Percentiles rank a stretch among this genome's conserved stretches.
These are phyloP conservation scores for Metarhizium brunneum DNA, from an alignment of 2,329 filamentous ascomycete species.

Conservation along the genomic window DNA sequence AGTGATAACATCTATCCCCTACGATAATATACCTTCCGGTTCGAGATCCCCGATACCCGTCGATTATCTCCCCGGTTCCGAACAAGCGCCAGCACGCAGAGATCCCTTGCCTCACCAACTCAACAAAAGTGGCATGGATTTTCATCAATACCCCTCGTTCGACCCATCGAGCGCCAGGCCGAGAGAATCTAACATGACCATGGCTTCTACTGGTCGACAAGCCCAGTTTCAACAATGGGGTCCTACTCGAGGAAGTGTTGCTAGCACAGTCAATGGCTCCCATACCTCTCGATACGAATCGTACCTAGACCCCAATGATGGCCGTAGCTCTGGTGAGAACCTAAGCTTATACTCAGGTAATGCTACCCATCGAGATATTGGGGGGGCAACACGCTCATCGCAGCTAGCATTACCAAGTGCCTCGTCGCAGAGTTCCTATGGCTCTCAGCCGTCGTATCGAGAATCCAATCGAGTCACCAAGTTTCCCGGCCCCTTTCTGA, in stretches of 20 bases:
- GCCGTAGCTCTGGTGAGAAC: constrained; percentile 45
- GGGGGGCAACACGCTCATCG: constrained; percentile 19
- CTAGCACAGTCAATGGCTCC: constrained; percentile 38
- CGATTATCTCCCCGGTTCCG: constrained; percentile 62
- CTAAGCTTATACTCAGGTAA: constrained; percentile 50
- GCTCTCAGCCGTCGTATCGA: constrained; percentile 37
- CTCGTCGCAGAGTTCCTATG: constrained; percentile 47
- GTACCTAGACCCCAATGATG: constrained; percentile 49
- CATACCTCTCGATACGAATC: constrained; percentile 56
- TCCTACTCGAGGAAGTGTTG: constrained; percentile 43
- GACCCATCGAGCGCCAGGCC: constrained; percentile 37
- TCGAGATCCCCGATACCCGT: constrained; percentile 61
- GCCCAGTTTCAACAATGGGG: constrained; percentile 73
- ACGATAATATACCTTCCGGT: constrained; percentile 60
- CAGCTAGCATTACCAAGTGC: constrained; percentile 42
- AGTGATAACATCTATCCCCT: constrained; percentile 80
- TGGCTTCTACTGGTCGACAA: constrained; percentile 59
- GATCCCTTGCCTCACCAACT: constrained; percentile 77
- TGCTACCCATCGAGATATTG: constrained; percentile 31
- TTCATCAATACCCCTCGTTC: constrained; percentile 79
- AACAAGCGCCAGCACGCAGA: constrained; percentile 53
- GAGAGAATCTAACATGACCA: constrained; percentile 44
- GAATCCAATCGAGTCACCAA: constrained; percentile 51
- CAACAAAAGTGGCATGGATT: constrained; percentile 69
- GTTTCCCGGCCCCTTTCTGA: constrained; percentile 27